Percentiles rank a stretch among this genome's conserved stretches.
Evolutionary conservation across 192 early-diverging fungal genomes (phyloP).

Genomic region (Ambispora gerdemannii): DNA sequence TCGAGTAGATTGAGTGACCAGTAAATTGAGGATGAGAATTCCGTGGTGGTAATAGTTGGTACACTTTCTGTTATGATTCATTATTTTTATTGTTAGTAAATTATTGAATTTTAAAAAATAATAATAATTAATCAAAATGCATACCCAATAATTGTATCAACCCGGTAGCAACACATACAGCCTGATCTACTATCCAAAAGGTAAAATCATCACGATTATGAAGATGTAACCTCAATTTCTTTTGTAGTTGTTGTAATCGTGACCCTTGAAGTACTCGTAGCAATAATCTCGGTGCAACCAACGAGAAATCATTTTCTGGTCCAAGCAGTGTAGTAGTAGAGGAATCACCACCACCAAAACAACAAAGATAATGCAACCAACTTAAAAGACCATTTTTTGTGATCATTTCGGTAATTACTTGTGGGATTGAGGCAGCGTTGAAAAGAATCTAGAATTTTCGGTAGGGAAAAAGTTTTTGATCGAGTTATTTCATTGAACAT

Average conservation of each 20-base stretch:
- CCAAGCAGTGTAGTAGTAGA: conserved; percentile 13
- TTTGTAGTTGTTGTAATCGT: conserved; percentile 11
- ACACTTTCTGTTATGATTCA: no score
- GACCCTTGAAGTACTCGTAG: conserved; percentile 36
- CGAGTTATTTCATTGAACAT: not conserved
- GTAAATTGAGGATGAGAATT: no score
- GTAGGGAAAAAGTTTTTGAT: not conserved
- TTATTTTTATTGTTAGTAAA: no score
- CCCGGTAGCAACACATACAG: conserved; percentile 34
- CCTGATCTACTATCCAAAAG: conserved; percentile 33
- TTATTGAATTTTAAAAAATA: no score
- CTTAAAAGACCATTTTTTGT: conserved; percentile 58
- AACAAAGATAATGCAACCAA: conserved; percentile 52
- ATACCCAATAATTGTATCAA: conserved; percentile 38
- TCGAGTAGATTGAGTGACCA: conserved; percentile 20
- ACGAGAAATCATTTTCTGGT: conserved; percentile 34
- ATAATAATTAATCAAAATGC: not conserved
- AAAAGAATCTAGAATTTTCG: conserved; percentile 47
- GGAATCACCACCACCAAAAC: no score
- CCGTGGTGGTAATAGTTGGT: not conserved
- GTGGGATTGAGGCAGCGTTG: conserved; percentile 51
- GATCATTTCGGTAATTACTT: conserved; percentile 54
- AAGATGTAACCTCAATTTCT: no score
- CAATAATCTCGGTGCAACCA: conserved; percentile 39
- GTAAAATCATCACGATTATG: no score